Evolutionary conservation across 257 asterid genomes (phyloP).

Genomic region (Ehretia macrophylla): DNA sequence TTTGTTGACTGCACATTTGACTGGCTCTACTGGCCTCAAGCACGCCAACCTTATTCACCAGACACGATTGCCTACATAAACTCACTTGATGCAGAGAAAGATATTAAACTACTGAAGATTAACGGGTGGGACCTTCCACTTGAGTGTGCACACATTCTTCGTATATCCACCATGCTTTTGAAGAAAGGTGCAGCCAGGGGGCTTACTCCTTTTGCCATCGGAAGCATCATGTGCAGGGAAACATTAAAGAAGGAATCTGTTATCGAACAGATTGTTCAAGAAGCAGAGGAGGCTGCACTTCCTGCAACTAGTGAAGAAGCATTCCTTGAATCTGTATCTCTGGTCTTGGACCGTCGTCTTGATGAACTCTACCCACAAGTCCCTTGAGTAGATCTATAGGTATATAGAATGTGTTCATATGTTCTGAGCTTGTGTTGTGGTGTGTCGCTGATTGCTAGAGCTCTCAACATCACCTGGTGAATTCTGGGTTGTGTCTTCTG

Average conservation of each 20-base stretch:
- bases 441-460: not conserved
- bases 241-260: slow-evolving; percentile 50
- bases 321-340: slow-evolving; percentile 46
- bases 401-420: slow-evolving; percentile 10
- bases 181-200: slow-evolving; percentile 69
- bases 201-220: slow-evolving; percentile 52
- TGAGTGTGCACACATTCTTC: slow-evolving; percentile 49
- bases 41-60: slow-evolving; percentile 44
- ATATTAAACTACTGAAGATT: slow-evolving; percentile 49
- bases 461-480: not conserved
- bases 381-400: slow-evolving; percentile 4
- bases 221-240: slow-evolving; percentile 68
- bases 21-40: slow-evolving; percentile 92
- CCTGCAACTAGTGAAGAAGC: slow-evolving; percentile 55
- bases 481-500: not conserved
- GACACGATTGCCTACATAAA: slow-evolving; percentile 52
- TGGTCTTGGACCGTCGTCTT: slow-evolving; percentile 51
- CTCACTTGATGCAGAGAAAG: slow-evolving; percentile 60
- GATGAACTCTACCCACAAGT: slow-evolving; percentile 18
- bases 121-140: slow-evolving; percentile 60
- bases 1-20: slow-evolving; percentile 75
- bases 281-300: slow-evolving; percentile 47
- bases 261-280: slow-evolving; percentile 55
- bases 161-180: slow-evolving; percentile 67
- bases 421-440: not conserved